phyloP scores from a whole-genome alignment of 2,329 filamentous ascomycete genomes.

The Chlorencoelia australis region DNA sequence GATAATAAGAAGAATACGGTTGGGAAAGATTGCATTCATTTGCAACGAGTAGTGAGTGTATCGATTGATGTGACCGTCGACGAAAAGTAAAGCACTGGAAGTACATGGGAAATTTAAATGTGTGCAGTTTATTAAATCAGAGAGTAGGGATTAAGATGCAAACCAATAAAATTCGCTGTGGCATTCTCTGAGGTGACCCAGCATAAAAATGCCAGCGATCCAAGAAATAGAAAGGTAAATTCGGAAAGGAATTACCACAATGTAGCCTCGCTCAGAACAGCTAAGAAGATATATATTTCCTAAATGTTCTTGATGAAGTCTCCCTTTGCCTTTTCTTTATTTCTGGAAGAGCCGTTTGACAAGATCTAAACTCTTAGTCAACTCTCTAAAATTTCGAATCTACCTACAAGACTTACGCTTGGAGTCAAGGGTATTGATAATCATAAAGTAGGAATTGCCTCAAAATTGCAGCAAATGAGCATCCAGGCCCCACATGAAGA shows the following conservation, averaged over 20 bases:
- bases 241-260: constrained; percentile 55
- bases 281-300: constrained; percentile 49
- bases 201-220: constrained; percentile 50
- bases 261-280: constrained; percentile 40
- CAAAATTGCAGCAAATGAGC: constrained; percentile 47
- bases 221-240: constrained; percentile 48
- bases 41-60: too few relatives aligned
- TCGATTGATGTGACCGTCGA: too few relatives aligned
- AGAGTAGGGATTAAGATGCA: constrained; percentile 49
- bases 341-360: constrained; percentile 48
- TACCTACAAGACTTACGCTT: too few relatives aligned
- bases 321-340: constrained; percentile 43
- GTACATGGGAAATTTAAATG: too few relatives aligned
- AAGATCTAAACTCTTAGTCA: constrained; percentile 30
- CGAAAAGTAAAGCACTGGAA: too few relatives aligned
- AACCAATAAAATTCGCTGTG: constrained; percentile 49
- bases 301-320: constrained; percentile 37
- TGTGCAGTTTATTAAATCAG: too few relatives aligned
- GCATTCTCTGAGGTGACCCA: constrained; percentile 51
- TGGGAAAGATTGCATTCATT: too few relatives aligned
- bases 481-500: constrained; percentile 51
- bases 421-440: constrained; percentile 45
- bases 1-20: too few relatives aligned
- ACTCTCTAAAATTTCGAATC: too few relatives aligned
- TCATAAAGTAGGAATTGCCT: constrained; percentile 50